These are phyloP conservation scores for Tulasnella calospora DNA, from an alignment of 768 basidiomycete species.

Conservation along the genomic window DNA sequence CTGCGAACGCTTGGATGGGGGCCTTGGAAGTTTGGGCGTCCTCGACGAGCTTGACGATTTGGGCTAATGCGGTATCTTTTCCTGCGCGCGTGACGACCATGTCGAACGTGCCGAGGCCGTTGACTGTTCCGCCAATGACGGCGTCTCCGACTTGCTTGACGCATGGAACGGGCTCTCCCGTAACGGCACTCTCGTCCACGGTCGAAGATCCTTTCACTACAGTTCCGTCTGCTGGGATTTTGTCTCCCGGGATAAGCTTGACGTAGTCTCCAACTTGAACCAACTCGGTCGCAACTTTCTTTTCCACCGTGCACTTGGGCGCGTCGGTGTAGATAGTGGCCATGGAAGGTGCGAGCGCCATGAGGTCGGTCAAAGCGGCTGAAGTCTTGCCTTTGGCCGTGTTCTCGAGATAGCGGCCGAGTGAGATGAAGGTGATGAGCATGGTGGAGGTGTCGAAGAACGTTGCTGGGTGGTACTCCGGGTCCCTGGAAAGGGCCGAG, in stretches of 20 bases:
- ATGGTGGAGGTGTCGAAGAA: constrained; percentile 99
- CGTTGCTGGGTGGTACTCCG: constrained; percentile 71
- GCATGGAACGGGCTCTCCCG: constrained; percentile 88
- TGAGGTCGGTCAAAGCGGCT: constrained; percentile 91
- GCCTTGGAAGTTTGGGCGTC: constrained; percentile 98
- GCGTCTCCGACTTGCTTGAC: constrained; percentile 75
- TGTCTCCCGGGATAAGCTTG: constrained; percentile 94
- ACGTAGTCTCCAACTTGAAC: constrained; percentile 90
- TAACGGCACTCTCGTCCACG: constrained; percentile 93
- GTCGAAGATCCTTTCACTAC: constrained; percentile 81
- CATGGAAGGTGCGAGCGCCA: constrained; percentile 92
- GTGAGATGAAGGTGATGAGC: constrained; percentile 94
- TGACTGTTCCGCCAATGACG: constrained; percentile 96
- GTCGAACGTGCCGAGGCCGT: constrained; percentile 94
- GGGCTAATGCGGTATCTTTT: constrained; percentile 90
- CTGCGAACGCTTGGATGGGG: constrained; percentile 95
- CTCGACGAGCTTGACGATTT: constrained; percentile 95
- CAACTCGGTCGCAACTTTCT: constrained; percentile 88
- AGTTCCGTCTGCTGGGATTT: constrained; percentile 91
- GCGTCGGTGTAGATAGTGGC: constrained; percentile 91
- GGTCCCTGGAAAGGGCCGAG: constrained; percentile 58
- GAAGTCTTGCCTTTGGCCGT: constrained; percentile 95
- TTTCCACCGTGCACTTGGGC: constrained; percentile 73
- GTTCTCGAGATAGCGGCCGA: constrained; percentile 94
- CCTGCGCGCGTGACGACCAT: constrained; percentile 94